A percentile compares a stretch with the other conserved stretches of the same genome.
These are phyloP conservation scores for Mercurialis annua DNA, from an alignment of 345 rosid genomes.

Conservation along the genomic window DNA sequence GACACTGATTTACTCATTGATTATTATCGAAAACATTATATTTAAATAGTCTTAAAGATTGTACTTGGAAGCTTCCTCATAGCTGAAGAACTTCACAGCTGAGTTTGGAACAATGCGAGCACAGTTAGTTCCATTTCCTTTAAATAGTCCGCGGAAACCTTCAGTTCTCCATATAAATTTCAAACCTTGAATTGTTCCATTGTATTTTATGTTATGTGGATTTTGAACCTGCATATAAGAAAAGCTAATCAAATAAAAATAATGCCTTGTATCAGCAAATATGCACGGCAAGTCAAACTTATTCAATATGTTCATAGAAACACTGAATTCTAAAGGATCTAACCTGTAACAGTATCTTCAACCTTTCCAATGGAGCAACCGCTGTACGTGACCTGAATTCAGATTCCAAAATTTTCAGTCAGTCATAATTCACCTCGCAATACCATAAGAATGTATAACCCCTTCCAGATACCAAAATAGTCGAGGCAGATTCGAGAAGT, in stretches of 20 bases:
- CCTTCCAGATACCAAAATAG: background rate
- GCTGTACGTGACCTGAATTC: slow-evolving; percentile 81
- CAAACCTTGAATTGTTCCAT: slow-evolving; percentile 80
- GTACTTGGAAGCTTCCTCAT: slow-evolving; percentile 88
- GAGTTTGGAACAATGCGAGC: slow-evolving; percentile 92
- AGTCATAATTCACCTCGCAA: background rate
- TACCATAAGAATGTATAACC: background rate
- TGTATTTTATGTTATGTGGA: slow-evolving; percentile 75
- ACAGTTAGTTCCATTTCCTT: slow-evolving; percentile 95
- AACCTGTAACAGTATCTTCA: slow-evolving; percentile 88
- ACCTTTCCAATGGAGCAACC: slow-evolving; percentile 91
- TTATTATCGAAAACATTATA: background rate
- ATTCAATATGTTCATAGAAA: background rate
- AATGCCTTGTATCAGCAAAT: background rate
- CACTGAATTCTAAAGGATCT: background rate
- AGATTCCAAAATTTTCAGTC: background rate
- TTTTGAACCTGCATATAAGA: slow-evolving; percentile 65
- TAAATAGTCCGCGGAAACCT: slow-evolving; percentile 79
- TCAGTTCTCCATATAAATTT: slow-evolving; percentile 81
- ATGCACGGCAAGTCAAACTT: background rate
- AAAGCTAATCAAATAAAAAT: slow-evolving; percentile 14
- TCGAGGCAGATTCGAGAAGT: background rate
- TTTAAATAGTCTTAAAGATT: slow-evolving; percentile 13
- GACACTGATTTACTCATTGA: background rate
- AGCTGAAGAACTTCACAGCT: slow-evolving; percentile 90